These are phyloP conservation scores for Metrosideros polymorpha DNA, from an alignment of 441 rosid species.

Conservation along the genomic window DNA sequence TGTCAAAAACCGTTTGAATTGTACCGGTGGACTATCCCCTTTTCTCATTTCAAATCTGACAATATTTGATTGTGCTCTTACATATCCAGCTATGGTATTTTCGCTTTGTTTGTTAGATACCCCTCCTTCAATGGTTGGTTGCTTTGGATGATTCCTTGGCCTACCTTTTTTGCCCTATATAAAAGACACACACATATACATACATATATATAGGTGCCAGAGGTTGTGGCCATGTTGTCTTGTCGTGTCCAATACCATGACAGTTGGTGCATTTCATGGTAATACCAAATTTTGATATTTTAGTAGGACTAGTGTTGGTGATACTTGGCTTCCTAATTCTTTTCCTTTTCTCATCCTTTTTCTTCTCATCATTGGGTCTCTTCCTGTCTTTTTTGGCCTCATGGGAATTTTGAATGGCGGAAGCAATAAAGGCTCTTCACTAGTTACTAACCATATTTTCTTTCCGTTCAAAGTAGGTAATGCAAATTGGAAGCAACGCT, in stretches of 20 bases:
- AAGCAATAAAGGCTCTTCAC: too few species aligned
- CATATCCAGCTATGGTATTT: too few species aligned
- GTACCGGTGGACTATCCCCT: neutral
- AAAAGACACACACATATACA: too few species aligned
- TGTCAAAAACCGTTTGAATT: neutral
- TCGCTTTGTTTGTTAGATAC: neutral
- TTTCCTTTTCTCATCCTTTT: too few species aligned
- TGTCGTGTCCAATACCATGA: neutral
- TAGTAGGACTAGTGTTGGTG: neutral
- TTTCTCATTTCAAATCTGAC: neutral
- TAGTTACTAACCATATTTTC: too few species aligned
- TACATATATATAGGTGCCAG: neutral
- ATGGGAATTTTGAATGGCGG: too few species aligned
- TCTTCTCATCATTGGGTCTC: too few species aligned
- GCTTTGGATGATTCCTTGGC: neutral
- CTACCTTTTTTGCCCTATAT: fast-evolving
- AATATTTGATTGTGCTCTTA: neutral
- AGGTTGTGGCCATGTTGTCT: neutral
- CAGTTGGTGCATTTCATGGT: neutral
- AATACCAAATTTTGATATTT: too few species aligned
- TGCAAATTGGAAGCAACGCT: too few species aligned
- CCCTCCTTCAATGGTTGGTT: too few species aligned
- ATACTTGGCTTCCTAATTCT: neutral
- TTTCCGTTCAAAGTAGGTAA: too few species aligned
- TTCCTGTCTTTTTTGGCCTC: too few species aligned